Base-by-base conservation (phyloP, 768 basidiomycete species). In the Cubamyces lactineus region DNA sequence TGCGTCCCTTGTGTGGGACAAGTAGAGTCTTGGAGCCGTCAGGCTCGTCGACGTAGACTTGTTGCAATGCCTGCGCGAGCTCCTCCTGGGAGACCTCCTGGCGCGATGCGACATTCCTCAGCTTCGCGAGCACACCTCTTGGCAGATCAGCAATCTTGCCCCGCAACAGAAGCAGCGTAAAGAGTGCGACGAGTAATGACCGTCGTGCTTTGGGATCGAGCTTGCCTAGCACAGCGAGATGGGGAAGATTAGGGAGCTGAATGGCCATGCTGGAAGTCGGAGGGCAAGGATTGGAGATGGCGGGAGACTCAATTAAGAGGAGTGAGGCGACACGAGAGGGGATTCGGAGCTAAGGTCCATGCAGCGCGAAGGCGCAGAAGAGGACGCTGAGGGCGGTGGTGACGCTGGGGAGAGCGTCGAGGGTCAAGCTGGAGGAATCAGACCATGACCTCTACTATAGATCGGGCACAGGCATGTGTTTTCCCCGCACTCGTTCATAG, bases 11-110 rank as follows among this genome's bases (percentile, higher is more conserved):
- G 69, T 88, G 86, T 1, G 86, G 89, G 5, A 91, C 85, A 1
- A 88, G 79, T n/a, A 92, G 73, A 5, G 80, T 84, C 70, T 85
- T 85, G 17, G 80, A 80, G 3, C 87, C 88, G 65, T 84, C 82
- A 2, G 78, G 70, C 57, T 84, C 80, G 30, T 84, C 79, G 17
- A 83, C 73, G 69, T 91, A 93, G 26, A 92, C 76, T 66, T 85
- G 80, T 72, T 87, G 84, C 48, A 88, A 67, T 19, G 84, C 80
- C 47, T 76, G 71, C 8, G 74, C 71, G 9, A 85, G 72, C 42
- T 85, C 81, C 43, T 80, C 76, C 26, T 63, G 61, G 13, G 70
- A 56, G 17, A 70, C 48, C 12, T 63, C 58, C 19, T 28, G 46
- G 13, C 49, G 61, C 16, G 50, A 34, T 4, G 67, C 42, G 49